Evolutionary conservation across 345 rosid genomes (phyloP).

Genomic region (Populus davidiana): DNA sequence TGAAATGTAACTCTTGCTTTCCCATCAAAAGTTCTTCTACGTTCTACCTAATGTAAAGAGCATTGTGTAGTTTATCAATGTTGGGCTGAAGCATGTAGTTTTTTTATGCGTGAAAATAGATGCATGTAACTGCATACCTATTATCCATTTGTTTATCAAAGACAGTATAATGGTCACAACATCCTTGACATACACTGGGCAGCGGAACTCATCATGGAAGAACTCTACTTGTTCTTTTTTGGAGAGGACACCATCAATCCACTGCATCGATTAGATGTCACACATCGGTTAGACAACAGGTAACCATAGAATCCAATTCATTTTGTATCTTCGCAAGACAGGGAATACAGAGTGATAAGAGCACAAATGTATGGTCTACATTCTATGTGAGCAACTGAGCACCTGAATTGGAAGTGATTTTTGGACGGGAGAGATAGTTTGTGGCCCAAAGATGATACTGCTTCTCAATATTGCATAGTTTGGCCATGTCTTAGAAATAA

Average conservation of each 20-base stretch:
- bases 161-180: constrained; percentile 45
- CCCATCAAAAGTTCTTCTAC: neutral
- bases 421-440: constrained; percentile 77
- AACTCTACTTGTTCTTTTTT: constrained; percentile 66
- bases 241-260: constrained; percentile 73
- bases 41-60: neutral
- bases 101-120: neutral
- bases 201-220: constrained; percentile 82
- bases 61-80: neutral
- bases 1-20: neutral
- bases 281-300: constrained; percentile 1
- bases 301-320: neutral
- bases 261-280: constrained; percentile 41
- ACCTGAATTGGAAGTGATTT: constrained; percentile 93
- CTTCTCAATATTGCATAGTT: constrained; percentile 78
- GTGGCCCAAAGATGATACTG: constrained; percentile 85
- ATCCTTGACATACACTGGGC: constrained; percentile 85
- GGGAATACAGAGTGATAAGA: neutral
- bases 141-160: constrained; percentile 51
- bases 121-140: constrained; percentile 39
- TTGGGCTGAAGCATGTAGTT: too few relatives aligned
- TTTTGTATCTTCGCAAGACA: neutral
- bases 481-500: constrained; percentile 52
- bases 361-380: neutral
- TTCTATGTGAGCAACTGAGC: neutral